A percentile compares a stretch with the other conserved stretches of the same genome.
Conservation (phyloP, 2,329 filamentous ascomycete species). For the Talaromyces amestolkiae region DNA sequence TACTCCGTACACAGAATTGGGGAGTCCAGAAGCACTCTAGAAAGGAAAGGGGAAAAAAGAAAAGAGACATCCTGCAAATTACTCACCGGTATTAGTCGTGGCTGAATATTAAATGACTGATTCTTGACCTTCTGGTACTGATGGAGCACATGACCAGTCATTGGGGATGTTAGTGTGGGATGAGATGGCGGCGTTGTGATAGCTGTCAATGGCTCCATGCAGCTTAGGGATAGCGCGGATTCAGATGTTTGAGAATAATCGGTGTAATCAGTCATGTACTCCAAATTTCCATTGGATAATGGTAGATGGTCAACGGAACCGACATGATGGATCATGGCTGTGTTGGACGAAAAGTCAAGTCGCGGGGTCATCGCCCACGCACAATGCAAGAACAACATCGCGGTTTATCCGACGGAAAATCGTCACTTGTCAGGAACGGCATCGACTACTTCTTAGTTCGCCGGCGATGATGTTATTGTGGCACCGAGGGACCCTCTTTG, state of each 20-base stretch:
- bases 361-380: not conserved
- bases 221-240: conserved; percentile 2
- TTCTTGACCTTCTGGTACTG: not conserved
- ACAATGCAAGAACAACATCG: not conserved
- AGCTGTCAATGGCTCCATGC: conserved; percentile 9
- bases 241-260: not conserved
- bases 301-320: not conserved
- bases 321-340: not conserved
- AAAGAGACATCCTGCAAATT: not conserved
- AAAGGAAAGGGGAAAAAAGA: not conserved
- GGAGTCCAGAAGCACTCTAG: not conserved
- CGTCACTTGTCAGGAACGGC: conserved; percentile 3
- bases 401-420: not conserved
- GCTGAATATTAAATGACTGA: conserved; percentile 2
- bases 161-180: conserved; percentile 11
- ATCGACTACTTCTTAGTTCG: not conserved
- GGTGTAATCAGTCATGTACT: not conserved
- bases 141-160: conserved; percentile 9
- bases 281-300: not conserved
- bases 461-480: conserved; percentile 9
- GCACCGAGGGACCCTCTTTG: conserved; percentile 7
- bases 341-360: not conserved
- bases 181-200: conserved; percentile 12
- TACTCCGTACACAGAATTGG: not conserved
- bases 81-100: not conserved